A percentile compares a stretch with the other conserved stretches of the same genome.
phyloP scores from a whole-genome alignment of 768 basidiomycete species.

The Serendipita vermifera region DNA sequence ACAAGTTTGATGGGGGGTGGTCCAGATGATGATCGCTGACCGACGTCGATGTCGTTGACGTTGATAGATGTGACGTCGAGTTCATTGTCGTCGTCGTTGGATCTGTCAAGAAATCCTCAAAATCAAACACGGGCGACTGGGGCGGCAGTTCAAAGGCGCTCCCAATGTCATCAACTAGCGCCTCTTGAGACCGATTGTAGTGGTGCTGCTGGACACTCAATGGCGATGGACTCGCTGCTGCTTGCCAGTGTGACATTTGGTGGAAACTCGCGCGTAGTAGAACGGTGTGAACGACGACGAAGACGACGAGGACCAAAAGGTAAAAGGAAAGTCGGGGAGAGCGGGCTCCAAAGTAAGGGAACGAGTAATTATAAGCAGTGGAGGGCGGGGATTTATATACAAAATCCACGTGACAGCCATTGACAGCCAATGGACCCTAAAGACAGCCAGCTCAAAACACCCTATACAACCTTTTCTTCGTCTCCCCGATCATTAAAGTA shows the following conservation, averaged over 20 bases:
- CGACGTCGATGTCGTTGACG: neutral
- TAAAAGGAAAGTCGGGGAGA: no score
- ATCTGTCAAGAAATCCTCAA: constrained; percentile 1
- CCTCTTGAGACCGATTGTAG: constrained; percentile 7
- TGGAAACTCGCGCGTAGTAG: no score
- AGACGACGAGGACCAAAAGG: no score
- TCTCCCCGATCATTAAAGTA: constrained; percentile 49
- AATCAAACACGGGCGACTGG: neutral
- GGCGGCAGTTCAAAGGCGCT: neutral
- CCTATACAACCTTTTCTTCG: constrained; percentile 5
- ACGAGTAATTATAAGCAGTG: no score
- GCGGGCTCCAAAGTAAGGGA: no score
- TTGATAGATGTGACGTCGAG: neutral
- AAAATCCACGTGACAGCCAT: neutral
- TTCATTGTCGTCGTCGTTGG: neutral
- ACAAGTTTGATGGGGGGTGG: neutral
- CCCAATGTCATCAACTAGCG: neutral
- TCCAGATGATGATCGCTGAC: neutral
- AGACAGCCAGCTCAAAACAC: neutral
- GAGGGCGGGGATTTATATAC: no score
- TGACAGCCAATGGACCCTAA: neutral
- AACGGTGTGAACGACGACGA: no score
- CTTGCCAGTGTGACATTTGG: no score
- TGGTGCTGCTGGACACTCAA: no score
- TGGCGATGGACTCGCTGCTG: no score